These are phyloP conservation scores for Chrysosporium queenslandicum DNA, from an alignment of 2,329 filamentous ascomycete genomes.

Conservation along the genomic window DNA sequence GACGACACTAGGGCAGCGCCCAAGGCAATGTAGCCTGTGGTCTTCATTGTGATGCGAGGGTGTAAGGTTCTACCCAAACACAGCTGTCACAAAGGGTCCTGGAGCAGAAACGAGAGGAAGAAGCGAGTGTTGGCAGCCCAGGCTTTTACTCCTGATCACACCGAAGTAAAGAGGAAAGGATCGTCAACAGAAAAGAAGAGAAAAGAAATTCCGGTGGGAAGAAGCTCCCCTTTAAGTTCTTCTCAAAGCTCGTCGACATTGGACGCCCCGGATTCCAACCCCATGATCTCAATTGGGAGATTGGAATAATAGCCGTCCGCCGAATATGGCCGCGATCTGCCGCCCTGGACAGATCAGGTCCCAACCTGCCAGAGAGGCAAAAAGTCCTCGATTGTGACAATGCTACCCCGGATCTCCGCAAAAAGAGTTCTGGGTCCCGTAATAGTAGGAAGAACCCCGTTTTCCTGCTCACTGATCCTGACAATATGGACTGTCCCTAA, in stretches of 20 bases:
- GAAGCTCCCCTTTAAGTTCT: slow-evolving; percentile 5
- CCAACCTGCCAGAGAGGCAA: not conserved
- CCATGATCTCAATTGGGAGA: not conserved
- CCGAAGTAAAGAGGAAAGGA: slow-evolving; percentile 7
- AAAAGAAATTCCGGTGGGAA: slow-evolving; percentile 1
- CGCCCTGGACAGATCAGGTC: not conserved
- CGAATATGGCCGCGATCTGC: slow-evolving; percentile 8
- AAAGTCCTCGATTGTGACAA: not conserved
- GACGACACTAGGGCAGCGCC: slow-evolving; percentile 14
- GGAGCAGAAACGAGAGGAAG: not conserved
- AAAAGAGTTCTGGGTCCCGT: slow-evolving; percentile 3
- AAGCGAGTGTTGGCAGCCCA: not conserved
- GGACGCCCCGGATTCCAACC: not conserved
- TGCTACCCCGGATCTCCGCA: slow-evolving; percentile 11
- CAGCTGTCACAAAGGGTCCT: not conserved
- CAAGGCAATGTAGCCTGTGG: slow-evolving; percentile 10
- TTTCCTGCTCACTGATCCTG: slow-evolving; percentile 3
- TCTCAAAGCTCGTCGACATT: not conserved
- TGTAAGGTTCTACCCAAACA: not conserved
- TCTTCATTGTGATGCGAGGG: slow-evolving; percentile 12
- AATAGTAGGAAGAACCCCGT: not conserved
- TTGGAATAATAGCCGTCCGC: not conserved
- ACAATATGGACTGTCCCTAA: not conserved
- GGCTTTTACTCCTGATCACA: slow-evolving; percentile 7
- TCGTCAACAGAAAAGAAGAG: not conserved